A percentile compares a stretch with the other conserved stretches of the same genome.
Conservation (phyloP, 345 rosid species). For the Salix udensis region DNA sequence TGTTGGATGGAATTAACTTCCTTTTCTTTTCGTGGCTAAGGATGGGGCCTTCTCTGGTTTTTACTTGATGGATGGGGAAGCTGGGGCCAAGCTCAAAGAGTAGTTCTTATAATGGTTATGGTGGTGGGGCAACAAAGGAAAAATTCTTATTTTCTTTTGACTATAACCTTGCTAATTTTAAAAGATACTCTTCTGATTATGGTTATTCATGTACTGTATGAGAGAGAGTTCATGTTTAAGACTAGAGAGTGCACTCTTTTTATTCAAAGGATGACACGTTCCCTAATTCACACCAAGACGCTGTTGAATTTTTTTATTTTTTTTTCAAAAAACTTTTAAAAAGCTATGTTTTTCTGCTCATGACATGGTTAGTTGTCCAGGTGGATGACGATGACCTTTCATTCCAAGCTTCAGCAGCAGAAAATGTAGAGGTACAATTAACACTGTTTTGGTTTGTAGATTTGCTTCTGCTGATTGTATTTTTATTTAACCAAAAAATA, state of each 20-base stretch:
- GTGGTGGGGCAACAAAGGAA: background rate
- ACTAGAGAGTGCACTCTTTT: background rate
- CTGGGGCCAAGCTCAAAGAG: background rate
- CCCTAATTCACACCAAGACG: background rate
- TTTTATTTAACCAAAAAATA: background rate
- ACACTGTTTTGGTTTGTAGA: constrained; percentile 1
- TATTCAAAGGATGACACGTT: background rate
- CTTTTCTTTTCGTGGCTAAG: background rate
- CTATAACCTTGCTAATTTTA: background rate
- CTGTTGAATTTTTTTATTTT: background rate
- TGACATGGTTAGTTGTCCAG: constrained; percentile 36
- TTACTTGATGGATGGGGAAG: background rate
- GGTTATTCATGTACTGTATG: background rate
- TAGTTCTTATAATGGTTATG: background rate
- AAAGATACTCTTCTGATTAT: background rate
- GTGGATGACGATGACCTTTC: constrained; percentile 56
- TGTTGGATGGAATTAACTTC: background rate
- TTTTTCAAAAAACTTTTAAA: background rate
- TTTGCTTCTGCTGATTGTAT: background rate
- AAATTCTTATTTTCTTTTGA: background rate
- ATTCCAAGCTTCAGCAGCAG: constrained; percentile 38
- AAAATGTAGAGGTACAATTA: constrained; percentile 47
- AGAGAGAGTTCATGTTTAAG: background rate
- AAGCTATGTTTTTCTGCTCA: constrained; percentile 3
- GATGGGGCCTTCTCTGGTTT: background rate